Conservation (phyloP, 345 rosid genomes). For the Eucalyptus erythrocorys region DNA sequence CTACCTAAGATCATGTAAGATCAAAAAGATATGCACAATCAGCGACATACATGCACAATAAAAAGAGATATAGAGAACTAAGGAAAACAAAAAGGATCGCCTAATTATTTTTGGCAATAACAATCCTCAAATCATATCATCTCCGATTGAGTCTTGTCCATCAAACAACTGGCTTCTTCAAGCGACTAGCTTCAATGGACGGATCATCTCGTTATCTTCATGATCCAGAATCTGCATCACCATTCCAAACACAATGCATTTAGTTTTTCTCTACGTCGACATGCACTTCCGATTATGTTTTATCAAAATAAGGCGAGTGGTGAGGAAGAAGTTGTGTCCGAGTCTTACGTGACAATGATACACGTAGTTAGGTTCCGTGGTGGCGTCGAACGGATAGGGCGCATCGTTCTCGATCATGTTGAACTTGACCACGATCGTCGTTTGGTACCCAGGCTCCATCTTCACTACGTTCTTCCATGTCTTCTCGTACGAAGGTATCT, state of each 20-base stretch:
- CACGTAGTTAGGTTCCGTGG: conserved; percentile 1
- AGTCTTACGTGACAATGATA: conserved; percentile 6
- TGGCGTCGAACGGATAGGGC: conserved; percentile 1
- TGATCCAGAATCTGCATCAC: conserved; percentile 65
- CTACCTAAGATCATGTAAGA: too few relatives aligned
- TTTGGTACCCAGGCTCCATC: background rate
- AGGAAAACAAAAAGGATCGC: background rate
- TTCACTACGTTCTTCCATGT: conserved; percentile 4
- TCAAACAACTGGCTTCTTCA: background rate
- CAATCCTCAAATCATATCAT: background rate
- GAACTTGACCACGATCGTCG: conserved; percentile 4
- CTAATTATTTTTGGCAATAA: background rate
- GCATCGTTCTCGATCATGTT: background rate
- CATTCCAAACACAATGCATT: background rate
- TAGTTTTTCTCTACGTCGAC: background rate
- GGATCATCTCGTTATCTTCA: conserved; percentile 86
- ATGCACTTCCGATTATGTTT: background rate
- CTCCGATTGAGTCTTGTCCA: background rate
- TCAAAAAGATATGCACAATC: background rate
- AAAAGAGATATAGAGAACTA: background rate
- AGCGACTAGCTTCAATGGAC: conserved; percentile 42
- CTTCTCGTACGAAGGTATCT: background rate
- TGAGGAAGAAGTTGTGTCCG: background rate
- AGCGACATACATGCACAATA: background rate
- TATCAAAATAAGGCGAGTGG: background rate